Percentiles rank a stretch among this genome's conserved stretches.
These are phyloP conservation scores for Phytophthora cajani DNA, from an alignment of 352 stramenopile species.

Conservation along the genomic window DNA sequence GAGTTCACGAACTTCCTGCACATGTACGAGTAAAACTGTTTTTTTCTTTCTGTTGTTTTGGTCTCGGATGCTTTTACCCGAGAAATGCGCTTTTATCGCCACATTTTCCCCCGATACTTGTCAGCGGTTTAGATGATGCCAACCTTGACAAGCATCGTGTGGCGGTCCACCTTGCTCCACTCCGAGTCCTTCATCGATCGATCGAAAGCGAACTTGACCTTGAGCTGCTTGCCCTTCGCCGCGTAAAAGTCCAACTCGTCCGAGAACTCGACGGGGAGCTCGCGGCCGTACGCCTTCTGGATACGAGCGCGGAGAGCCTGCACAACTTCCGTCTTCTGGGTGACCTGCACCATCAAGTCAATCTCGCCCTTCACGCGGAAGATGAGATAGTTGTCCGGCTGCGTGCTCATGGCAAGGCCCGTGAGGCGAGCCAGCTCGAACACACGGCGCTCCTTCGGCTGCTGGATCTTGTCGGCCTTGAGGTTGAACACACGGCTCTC, in stretches of 20 bases:
- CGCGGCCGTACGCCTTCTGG: conserved; percentile 58
- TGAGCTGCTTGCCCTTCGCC: conserved; percentile 69
- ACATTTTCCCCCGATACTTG: conserved; percentile 11
- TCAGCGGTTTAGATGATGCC: conserved; percentile 61
- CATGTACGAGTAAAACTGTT: conserved; percentile 30
- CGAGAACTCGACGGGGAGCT: conserved; percentile 71
- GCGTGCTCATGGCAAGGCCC: conserved; percentile 73
- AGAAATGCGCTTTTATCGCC: conserved; percentile 12
- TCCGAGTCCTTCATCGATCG: conserved; percentile 66
- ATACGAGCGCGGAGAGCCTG: conserved; percentile 73
- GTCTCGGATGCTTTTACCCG: conserved; percentile 13
- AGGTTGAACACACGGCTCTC: conserved; percentile 86
- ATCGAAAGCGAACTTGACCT: conserved; percentile 77
- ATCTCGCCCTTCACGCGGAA: conserved; percentile 79
- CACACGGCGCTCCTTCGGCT: conserved; percentile 81
- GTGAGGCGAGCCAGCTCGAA: conserved; percentile 69
- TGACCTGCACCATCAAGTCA: conserved; percentile 70
- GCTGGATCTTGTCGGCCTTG: conserved; percentile 85
- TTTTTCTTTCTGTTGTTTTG: conserved; percentile 22
- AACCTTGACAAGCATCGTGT: conserved; percentile 78
- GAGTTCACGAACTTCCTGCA: conserved; percentile 24
- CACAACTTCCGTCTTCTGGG: conserved; percentile 87
- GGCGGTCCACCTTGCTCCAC: conserved; percentile 70
- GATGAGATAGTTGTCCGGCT: conserved; percentile 85
- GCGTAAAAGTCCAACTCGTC: conserved; percentile 76